Conservation (phyloP, 495 filamentous ascomycete species). For the Staphylotrichum longicolle region DNA sequence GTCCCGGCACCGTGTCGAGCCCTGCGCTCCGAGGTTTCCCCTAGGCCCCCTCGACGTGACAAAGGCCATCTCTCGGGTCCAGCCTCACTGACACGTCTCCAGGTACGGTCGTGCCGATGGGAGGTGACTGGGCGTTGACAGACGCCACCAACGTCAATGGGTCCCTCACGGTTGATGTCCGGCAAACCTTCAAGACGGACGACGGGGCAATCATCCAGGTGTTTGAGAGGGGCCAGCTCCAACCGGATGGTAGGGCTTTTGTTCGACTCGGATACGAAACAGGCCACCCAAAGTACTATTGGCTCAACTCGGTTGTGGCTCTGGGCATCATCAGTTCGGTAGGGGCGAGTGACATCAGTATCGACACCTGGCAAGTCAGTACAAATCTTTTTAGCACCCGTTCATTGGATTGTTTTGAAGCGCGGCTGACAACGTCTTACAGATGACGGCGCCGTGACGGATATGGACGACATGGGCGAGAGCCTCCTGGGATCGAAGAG, state of each 20-base stretch:
- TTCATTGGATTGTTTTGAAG: neutral
- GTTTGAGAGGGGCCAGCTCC: slow-evolving; percentile 15
- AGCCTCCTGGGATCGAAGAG: neutral
- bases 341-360: neutral
- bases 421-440: neutral
- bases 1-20: too few relatives aligned
- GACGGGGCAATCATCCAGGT: slow-evolving; percentile 21
- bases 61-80: too few relatives aligned
- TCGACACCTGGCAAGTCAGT: slow-evolving; percentile 20
- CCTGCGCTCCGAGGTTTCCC: too few relatives aligned
- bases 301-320: slow-evolving; percentile 19
- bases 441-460: neutral
- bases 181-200: slow-evolving; percentile 21
- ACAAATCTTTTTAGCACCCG: neutral
- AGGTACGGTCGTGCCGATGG: slow-evolving; percentile 25
- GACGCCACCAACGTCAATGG: slow-evolving; percentile 17
- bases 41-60: too few relatives aligned
- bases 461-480: too few relatives aligned
- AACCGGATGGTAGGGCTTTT: slow-evolving; percentile 12
- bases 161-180: slow-evolving; percentile 22
- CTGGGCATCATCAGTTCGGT: slow-evolving; percentile 13
- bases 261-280: slow-evolving; percentile 18
- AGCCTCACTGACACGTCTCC: too few relatives aligned
- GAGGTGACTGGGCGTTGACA: slow-evolving; percentile 25
- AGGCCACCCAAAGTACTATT: slow-evolving; percentile 18